Evolutionary conservation across 2,329 filamentous ascomycete genomes (phyloP).

Genomic region (Phaeosphaeriaceae sp.): DNA sequence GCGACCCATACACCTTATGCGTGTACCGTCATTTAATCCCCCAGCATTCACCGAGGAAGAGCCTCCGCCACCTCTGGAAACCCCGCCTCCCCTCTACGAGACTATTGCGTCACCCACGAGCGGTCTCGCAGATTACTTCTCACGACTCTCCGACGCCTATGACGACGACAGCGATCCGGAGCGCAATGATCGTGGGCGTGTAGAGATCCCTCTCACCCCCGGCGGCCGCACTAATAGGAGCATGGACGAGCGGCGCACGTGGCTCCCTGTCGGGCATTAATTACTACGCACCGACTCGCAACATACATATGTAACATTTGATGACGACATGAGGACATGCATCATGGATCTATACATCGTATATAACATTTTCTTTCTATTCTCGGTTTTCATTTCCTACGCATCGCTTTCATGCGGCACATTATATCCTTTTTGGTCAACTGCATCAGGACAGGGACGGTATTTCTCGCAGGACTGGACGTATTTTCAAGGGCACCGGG

Average conservation of each 20-base stretch:
- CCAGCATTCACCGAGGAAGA: constrained; percentile 85
- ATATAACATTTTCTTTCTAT: not conserved
- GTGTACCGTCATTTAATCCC: constrained; percentile 85
- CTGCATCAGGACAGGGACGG: not conserved
- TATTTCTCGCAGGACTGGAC: not conserved
- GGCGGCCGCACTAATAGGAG: constrained; percentile 67
- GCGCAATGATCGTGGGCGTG: constrained; percentile 46
- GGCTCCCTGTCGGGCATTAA: constrained; percentile 55
- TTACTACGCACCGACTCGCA: not conserved
- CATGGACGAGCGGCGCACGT: constrained; percentile 68
- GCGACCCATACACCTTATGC: constrained; percentile 83
- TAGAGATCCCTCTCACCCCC: constrained; percentile 68
- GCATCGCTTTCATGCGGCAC: constrained; percentile 3
- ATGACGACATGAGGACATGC: constrained; percentile 29
- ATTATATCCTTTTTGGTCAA: not conserved
- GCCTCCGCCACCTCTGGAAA: constrained; percentile 75
- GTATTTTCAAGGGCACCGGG: not conserved
- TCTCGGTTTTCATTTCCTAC: not conserved
- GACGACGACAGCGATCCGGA: constrained; percentile 66
- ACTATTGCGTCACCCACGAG: constrained; percentile 75
- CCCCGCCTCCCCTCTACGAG: constrained; percentile 86
- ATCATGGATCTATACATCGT: constrained; percentile 15
- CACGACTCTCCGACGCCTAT: constrained; percentile 71
- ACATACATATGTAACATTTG: constrained; percentile 23
- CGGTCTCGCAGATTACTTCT: constrained; percentile 84